Evolutionary conservation across 2,329 filamentous ascomycete genomes (phyloP), one percentile per base, ranked within the genome.

Genomic region (Pseudogymnoascus sp.): DNA sequence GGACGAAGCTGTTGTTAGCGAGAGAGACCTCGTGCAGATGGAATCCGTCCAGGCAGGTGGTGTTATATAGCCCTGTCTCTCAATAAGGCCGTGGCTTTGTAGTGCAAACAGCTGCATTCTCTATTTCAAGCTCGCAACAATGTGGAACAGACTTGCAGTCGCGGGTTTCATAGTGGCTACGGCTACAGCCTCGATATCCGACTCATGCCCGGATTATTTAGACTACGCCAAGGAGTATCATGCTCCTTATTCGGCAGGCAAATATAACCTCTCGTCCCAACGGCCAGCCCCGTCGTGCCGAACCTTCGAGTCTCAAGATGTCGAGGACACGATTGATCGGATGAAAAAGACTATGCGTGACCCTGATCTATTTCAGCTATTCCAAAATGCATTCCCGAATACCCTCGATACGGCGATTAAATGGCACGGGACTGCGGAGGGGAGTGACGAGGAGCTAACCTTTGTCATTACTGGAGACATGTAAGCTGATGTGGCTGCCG

Each of bases 201-300:
- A 55, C 49, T 55, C 49, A 55, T 90, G 87, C 73, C 87, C 87
- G 1, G 84, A 89, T 71, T 90, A 89, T 72, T 79, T 79, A 16
- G 72, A 76, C 55, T 89, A 88, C 73, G 79, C 87, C 1, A 78
- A 77, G 65, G 72, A 79, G 62, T 75, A 74, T 4, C 89, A 93
- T 72, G 77, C 81, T 36, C 93, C 93, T 1, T 85, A 86, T 69
- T 95, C 90, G 66, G 76, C 82, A n/a, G 92, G 93, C 11, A 85
- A 84, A 6, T 83, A 94, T 72, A 79, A 84, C 62, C 84, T 96
- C 7, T 88, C 91, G 1, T 95, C 83, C 73, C 91, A 95, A 77
- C 84, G 93, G 28, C 93, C 93, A 0, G 81, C 82, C 1, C 78
- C 82, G 60, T 82, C 84, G 69, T 97, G 92, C 73, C 88, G 92